Conservation (phyloP, 495 filamentous ascomycete genomes). For the Neurospora sp. region DNA sequence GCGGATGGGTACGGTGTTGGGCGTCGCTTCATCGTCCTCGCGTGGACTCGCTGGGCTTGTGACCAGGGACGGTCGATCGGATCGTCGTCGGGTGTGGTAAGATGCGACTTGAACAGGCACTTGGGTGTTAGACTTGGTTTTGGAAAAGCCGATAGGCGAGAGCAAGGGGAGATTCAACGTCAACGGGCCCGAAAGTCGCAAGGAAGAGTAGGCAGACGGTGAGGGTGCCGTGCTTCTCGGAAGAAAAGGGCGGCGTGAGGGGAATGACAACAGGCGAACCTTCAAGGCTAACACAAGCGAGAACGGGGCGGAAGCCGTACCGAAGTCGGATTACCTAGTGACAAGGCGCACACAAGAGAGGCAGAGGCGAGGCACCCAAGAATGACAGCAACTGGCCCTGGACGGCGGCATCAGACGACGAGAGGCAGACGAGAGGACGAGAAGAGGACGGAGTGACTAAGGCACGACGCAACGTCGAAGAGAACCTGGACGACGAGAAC, state of each 20-base stretch:
- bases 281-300: neutral
- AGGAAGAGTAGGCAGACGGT: neutral
- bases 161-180: neutral
- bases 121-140: neutral
- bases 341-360: slow-evolving; percentile 7
- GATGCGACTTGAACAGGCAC: neutral
- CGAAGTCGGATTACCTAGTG: neutral
- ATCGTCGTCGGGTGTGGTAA: neutral
- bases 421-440: neutral
- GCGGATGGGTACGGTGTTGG: neutral
- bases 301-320: neutral
- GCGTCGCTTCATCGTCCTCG: neutral
- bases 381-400: slow-evolving; percentile 5
- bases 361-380: slow-evolving; percentile 10
- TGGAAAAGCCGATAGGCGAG: neutral
- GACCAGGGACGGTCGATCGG: neutral
- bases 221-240: neutral
- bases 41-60: neutral
- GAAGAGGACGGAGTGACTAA: neutral
- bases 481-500: neutral
- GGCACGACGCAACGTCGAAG: neutral
- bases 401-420: slow-evolving; percentile 4
- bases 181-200: neutral
- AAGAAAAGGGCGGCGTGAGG: neutral
- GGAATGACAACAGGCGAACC: neutral